These are phyloP conservation scores for Penicillium sp. DNA, from an alignment of 2,329 filamentous ascomycete genomes.

Conservation along the genomic window DNA sequence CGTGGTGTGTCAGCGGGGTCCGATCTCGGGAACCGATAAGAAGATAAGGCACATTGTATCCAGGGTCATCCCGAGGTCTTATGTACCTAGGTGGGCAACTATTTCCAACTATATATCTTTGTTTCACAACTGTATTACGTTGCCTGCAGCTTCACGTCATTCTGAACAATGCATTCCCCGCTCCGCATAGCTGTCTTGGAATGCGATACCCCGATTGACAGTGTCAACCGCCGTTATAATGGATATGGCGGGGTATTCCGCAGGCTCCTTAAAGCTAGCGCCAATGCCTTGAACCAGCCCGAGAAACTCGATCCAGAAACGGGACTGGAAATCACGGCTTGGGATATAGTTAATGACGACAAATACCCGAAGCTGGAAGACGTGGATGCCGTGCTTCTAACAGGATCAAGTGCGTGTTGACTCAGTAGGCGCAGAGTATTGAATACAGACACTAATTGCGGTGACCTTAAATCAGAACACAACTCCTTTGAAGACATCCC, in stretches of 20 bases:
- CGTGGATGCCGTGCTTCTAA: constrained; percentile 80
- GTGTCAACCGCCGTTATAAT: constrained; percentile 64
- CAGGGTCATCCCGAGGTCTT: too few relatives aligned
- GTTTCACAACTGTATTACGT: background rate
- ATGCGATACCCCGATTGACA: constrained; percentile 73
- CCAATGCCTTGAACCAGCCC: constrained; percentile 45
- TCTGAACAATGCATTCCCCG: constrained; percentile 41
- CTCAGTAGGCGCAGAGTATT: background rate
- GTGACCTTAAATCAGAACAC: constrained; percentile 52
- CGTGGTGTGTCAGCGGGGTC: background rate
- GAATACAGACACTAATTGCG: background rate
- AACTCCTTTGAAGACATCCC: constrained; percentile 71
- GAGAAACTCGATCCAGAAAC: constrained; percentile 36
- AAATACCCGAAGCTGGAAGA: constrained; percentile 70
- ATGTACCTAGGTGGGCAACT: background rate
- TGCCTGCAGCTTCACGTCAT: background rate
- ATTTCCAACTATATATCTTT: background rate
- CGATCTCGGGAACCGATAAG: background rate
- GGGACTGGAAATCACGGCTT: constrained; percentile 61
- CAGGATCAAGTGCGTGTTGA: constrained; percentile 61
- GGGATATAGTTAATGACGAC: constrained; percentile 68
- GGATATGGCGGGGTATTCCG: constrained; percentile 72
- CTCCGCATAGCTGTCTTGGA: constrained; percentile 84
- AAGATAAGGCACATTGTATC: background rate
- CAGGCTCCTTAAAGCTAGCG: constrained; percentile 57